Conservation (phyloP, 2,329 filamentous ascomycete species). For the Parastagonospora nodorum region DNA sequence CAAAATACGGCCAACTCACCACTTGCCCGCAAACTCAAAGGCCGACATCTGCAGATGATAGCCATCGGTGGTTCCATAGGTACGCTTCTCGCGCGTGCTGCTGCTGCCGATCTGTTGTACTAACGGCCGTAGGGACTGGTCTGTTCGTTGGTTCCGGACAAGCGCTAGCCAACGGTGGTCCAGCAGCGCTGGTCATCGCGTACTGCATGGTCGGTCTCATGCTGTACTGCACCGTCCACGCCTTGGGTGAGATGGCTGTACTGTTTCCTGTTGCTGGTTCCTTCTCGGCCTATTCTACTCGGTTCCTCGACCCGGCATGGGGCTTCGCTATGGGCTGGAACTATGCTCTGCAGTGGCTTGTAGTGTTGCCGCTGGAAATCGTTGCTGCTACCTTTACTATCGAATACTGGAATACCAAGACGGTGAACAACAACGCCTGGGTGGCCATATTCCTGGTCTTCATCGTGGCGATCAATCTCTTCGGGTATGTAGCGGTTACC, state of each 20-base stretch:
- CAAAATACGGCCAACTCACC: slow-evolving; percentile 72
- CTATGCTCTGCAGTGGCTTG: slow-evolving; percentile 86
- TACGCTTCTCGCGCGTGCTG: slow-evolving; percentile 20
- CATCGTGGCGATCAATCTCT: slow-evolving; percentile 76
- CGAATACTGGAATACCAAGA: slow-evolving; percentile 72
- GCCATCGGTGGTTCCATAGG: slow-evolving; percentile 88
- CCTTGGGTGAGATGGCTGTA: slow-evolving; percentile 88
- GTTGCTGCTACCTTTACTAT: slow-evolving; percentile 86
- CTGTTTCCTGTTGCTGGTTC: slow-evolving; percentile 89
- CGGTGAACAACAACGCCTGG: slow-evolving; percentile 61
- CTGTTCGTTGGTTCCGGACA: slow-evolving; percentile 78
- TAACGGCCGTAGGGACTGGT: slow-evolving; percentile 55
- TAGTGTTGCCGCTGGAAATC: slow-evolving; percentile 82
- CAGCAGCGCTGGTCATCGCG: slow-evolving; percentile 42
- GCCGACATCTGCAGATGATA: slow-evolving; percentile 88
- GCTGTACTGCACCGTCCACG: slow-evolving; percentile 91
- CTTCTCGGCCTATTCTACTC: slow-evolving; percentile 88
- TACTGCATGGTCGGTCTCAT: slow-evolving; percentile 74
- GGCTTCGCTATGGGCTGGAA: slow-evolving; percentile 97
- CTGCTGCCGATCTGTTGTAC: slow-evolving; percentile 8
- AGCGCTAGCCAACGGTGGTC: slow-evolving; percentile 47
- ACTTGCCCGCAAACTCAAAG: slow-evolving; percentile 65
- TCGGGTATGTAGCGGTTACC: slow-evolving; percentile 16
- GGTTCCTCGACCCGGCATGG: slow-evolving; percentile 92
- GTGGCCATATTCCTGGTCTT: slow-evolving; percentile 79